Base-by-base conservation (phyloP, 2,329 filamentous ascomycete genomes). In the Pezicula rhizophila region DNA sequence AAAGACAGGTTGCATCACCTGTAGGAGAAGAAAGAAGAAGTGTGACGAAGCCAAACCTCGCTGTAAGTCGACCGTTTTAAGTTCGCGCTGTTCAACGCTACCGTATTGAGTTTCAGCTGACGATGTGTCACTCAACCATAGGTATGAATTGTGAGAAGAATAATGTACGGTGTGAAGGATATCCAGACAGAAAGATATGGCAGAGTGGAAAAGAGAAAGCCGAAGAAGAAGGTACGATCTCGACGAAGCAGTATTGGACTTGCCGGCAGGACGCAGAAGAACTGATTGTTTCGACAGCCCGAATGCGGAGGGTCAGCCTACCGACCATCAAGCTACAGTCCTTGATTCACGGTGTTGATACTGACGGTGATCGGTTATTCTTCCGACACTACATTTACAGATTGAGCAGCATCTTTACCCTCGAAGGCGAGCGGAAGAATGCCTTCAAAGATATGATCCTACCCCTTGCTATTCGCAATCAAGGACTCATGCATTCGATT, bases 71-170 rank as follows among this genome's bases (percentile, higher is more conserved):
- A 70, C 18, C 2, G 33, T 41, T 26, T 42, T 42, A n/a, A 42
- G 10, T 46, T 49, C 31, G 7, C 11, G 8, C 11, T 17, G 15
- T 20, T 11, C 5, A 34, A 23, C 26, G 17, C 14, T 39, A 25
- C 26, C 46, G 38, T 42, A 47, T 34, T 40, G 52, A 50, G 57
- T 47, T 56, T 50, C 42, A 50, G 43, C 53, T 59, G 33, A 55
- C 45, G 23, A 15, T 26, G 11, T 25, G 7, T 25, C 15, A 15
- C 5, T 23, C 18, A 14, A 25, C 65, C 55, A 49, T 49, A 89
- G 85, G 87, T 59, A 76, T 89, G 67, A 95, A 95, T 60, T 96
- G 90, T 63, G 85, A 93, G 69, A 96, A 95, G 75, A 96, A 95
- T 65, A 89, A 89, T 8, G 88, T 95, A 11, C 81, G 91, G 11